Conservation (phyloP, 2,329 filamentous ascomycete species). For the Cytospora piceae region DNA sequence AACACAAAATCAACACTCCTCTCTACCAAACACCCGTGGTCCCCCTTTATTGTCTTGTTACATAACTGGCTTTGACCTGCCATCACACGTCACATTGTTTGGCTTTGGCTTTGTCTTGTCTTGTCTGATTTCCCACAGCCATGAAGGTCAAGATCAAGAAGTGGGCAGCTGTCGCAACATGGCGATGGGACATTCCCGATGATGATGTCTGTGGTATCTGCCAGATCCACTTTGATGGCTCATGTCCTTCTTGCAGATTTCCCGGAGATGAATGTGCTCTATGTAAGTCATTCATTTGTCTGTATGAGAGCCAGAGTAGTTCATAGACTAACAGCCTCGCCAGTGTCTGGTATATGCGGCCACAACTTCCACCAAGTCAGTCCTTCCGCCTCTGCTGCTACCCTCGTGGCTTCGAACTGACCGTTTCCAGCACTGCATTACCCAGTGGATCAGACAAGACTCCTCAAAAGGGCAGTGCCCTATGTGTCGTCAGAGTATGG, state of each 20-base stretch:
- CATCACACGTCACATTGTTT: not conserved
- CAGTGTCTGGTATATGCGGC: constrained; percentile 94
- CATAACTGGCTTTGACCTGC: not conserved
- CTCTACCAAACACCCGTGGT: no score
- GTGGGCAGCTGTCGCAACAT: constrained; percentile 93
- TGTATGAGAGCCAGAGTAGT: not conserved
- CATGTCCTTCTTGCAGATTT: constrained; percentile 97
- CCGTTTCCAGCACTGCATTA: constrained; percentile 78
- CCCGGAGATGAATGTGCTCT: constrained; percentile 95
- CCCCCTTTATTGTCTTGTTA: no score
- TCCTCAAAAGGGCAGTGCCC: constrained; percentile 91
- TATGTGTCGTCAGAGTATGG: constrained; percentile 92
- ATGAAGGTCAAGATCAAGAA: constrained; percentile 97
- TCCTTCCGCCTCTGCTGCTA: constrained; percentile 44
- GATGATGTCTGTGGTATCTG: constrained; percentile 99
- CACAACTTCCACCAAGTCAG: constrained; percentile 97
- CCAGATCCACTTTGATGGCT: constrained; percentile 96
- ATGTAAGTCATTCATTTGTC: constrained; percentile 61
- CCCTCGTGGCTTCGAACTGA: not conserved
- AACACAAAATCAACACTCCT: not conserved
- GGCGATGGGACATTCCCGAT: constrained; percentile 96
- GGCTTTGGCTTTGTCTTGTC: not conserved
- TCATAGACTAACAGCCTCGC: not conserved
- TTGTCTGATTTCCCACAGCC: not conserved
- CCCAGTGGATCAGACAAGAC: constrained; percentile 95